Percentiles rank a stretch among this genome's conserved stretches.
Conservation (phyloP, 73 alveolate genomes). For the Halteria grandinella region DNA sequence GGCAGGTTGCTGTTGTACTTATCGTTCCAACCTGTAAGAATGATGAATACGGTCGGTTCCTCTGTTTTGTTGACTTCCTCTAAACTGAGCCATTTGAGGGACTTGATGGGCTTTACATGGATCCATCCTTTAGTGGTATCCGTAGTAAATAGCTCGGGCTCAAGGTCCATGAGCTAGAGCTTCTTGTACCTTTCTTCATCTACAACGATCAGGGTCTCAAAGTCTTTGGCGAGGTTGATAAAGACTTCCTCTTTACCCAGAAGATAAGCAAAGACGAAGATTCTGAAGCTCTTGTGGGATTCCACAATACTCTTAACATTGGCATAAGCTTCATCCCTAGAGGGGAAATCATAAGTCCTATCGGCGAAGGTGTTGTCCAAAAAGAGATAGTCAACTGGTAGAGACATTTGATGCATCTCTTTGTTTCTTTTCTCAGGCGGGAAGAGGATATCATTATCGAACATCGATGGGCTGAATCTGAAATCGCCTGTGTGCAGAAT, state of each 20-base stretch:
- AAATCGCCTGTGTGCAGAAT: conserved; percentile 87
- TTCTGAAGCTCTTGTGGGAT: conserved; percentile 63
- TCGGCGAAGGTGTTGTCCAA: conserved; percentile 85
- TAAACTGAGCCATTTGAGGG: conserved; percentile 18
- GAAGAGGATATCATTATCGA: conserved; percentile 53
- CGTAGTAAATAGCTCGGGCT: conserved; percentile 73
- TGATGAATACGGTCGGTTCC: conserved; percentile 62
- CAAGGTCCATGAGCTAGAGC: conserved; percentile 52
- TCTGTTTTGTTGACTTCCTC: conserved; percentile 33
- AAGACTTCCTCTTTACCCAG: conserved; percentile 82
- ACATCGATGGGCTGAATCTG: conserved; percentile 67
- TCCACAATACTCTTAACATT: conserved; percentile 56
- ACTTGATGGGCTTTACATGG: conserved; percentile 37
- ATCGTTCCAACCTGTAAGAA: conserved; percentile 64
- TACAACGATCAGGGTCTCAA: conserved; percentile 75
- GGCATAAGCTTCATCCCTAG: conserved; percentile 68
- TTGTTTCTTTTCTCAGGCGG: conserved; percentile 57
- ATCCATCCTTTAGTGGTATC: conserved; percentile 62
- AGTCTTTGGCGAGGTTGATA: conserved; percentile 65
- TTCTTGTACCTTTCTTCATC: conserved; percentile 74
- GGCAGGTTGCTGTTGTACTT: conserved; percentile 41
- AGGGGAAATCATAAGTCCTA: conserved; percentile 77
- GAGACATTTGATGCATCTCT: conserved; percentile 40
- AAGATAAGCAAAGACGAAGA: conserved; percentile 71
- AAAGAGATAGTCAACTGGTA: conserved; percentile 74